Evolutionary conservation across 1,284 basidiomycete genomes (phyloP).

Genomic region (Ustilago tritici): DNA sequence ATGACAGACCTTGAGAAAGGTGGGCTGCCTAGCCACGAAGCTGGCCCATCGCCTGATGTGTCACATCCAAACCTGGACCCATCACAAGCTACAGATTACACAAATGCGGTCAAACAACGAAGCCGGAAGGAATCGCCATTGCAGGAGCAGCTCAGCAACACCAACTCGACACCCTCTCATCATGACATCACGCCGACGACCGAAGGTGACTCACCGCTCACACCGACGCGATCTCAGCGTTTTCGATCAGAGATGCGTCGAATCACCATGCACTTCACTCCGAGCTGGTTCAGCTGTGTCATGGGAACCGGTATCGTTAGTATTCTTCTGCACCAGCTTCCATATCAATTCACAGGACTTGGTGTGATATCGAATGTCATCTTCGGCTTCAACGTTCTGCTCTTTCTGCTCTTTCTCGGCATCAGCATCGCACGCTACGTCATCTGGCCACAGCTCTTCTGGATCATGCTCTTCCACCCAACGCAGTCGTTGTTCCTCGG

Average conservation of each 20-base stretch:
- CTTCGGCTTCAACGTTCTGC: constrained; percentile 77
- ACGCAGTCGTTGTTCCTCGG: constrained; percentile 78
- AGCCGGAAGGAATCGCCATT: background rate
- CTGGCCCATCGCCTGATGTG: background rate
- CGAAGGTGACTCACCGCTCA: constrained; percentile 5
- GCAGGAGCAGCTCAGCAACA: constrained; percentile 11
- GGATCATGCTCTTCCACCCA: constrained; percentile 75
- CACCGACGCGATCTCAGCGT: constrained; percentile 14
- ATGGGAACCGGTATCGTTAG: constrained; percentile 73
- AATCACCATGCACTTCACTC: constrained; percentile 55
- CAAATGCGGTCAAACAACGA: background rate
- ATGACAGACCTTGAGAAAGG: constrained; percentile 5
- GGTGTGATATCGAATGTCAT: constrained; percentile 71
- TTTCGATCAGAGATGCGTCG: constrained; percentile 30
- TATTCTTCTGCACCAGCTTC: constrained; percentile 71
- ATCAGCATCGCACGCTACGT: constrained; percentile 73
- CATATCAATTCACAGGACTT: constrained; percentile 71
- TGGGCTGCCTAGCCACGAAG: background rate
- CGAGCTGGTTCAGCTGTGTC: constrained; percentile 57
- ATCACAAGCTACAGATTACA: background rate
- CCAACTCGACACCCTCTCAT: constrained; percentile 6
- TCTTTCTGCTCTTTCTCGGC: constrained; percentile 76
- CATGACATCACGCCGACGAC: background rate
- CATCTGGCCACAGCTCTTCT: constrained; percentile 75
- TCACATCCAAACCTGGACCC: constrained; percentile 7